These are phyloP conservation scores for Heimioporus sp. DNA, from an alignment of 768 basidiomycete genomes.

Conservation along the genomic window DNA sequence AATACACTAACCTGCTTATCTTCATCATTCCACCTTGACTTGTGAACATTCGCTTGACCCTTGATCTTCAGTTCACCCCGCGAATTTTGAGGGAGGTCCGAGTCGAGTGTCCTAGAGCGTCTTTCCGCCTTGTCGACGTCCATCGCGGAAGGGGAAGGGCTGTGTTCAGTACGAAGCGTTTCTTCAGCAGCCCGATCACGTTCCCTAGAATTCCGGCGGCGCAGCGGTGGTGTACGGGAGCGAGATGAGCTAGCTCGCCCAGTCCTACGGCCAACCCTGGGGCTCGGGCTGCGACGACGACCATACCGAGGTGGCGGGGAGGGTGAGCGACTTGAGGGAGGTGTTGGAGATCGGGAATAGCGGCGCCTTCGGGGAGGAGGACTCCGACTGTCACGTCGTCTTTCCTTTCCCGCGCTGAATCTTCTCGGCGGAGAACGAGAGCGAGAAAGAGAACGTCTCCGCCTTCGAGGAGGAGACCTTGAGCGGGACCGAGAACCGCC, in stretches of 20 bases:
- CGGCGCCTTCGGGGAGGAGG: conserved; percentile 38
- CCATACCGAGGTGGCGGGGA: conserved; percentile 35
- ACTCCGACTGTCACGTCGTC: conserved; percentile 30
- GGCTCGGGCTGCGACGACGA: conserved; percentile 47
- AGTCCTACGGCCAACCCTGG: conserved; percentile 28
- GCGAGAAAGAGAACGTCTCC: conserved; percentile 32
- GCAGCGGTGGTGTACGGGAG: conserved; percentile 33
- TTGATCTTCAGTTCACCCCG: conserved; percentile 69
- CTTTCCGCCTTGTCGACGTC: conserved; percentile 23
- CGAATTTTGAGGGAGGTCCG: conserved; percentile 30
- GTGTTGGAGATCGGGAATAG: conserved; percentile 47
- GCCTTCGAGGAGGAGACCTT: conserved; percentile 41
- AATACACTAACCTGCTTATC: conserved; percentile 24
- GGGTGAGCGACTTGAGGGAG: conserved; percentile 44
- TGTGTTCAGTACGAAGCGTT: conserved; percentile 24
- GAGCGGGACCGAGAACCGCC: conserved; percentile 41
- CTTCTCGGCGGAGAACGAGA: conserved; percentile 32
- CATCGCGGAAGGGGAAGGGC: conserved; percentile 22
- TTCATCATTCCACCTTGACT: conserved; percentile 53
- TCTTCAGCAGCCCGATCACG: conserved; percentile 17
- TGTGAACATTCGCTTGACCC: conserved; percentile 60
- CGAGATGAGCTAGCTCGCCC: conserved; percentile 32
- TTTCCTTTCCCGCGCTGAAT: conserved; percentile 15
- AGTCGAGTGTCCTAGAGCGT: conserved; percentile 24
- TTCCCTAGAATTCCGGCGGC: conserved; percentile 32